Evolutionary conservation across 2,329 filamentous ascomycete species (phyloP).

Genomic region (Hirsutella minnesotensis): DNA sequence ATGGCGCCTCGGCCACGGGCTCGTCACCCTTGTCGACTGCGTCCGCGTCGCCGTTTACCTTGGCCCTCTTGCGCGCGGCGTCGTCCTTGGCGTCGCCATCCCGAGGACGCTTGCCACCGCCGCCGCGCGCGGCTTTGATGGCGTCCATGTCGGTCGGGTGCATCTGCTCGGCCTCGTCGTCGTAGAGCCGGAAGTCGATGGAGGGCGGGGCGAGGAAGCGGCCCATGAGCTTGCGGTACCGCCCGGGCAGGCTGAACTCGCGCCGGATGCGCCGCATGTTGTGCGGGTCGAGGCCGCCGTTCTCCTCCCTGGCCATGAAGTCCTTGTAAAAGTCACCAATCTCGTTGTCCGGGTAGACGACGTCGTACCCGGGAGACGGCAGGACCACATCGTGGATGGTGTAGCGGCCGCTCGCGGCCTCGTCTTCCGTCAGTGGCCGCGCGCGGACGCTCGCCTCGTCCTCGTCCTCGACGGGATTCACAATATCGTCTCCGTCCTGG

Average conservation of each 20-base stretch:
- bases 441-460: slow-evolving; percentile 43
- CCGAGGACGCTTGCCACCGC: slow-evolving; percentile 2
- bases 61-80: slow-evolving; percentile 10
- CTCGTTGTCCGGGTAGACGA: slow-evolving; percentile 74
- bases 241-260: slow-evolving; percentile 79
- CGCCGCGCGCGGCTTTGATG: slow-evolving; percentile 30
- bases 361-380: slow-evolving; percentile 83
- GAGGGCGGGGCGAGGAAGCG: slow-evolving; percentile 53
- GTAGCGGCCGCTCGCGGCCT: slow-evolving; percentile 65
- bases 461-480: slow-evolving; percentile 29
- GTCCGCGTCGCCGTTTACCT: slow-evolving; percentile 3
- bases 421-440: slow-evolving; percentile 61
- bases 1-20: not conserved
- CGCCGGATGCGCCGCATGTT: slow-evolving; percentile 79
- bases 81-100: slow-evolving; percentile 6
- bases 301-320: slow-evolving; percentile 73
- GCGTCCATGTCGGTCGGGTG: slow-evolving; percentile 76
- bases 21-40: not conserved
- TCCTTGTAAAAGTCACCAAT: slow-evolving; percentile 73
- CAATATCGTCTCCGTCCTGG: slow-evolving; percentile 38
- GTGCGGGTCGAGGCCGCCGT: slow-evolving; percentile 69
- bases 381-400: slow-evolving; percentile 81
- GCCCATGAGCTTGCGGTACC: slow-evolving; percentile 77
- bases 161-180: slow-evolving; percentile 66
- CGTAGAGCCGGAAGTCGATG: slow-evolving; percentile 60